A percentile compares a stretch with the other conserved stretches of the same genome.
Evolutionary conservation across 2,329 filamentous ascomycete genomes (phyloP).

Genomic region (Bipolaris gigantea): DNA sequence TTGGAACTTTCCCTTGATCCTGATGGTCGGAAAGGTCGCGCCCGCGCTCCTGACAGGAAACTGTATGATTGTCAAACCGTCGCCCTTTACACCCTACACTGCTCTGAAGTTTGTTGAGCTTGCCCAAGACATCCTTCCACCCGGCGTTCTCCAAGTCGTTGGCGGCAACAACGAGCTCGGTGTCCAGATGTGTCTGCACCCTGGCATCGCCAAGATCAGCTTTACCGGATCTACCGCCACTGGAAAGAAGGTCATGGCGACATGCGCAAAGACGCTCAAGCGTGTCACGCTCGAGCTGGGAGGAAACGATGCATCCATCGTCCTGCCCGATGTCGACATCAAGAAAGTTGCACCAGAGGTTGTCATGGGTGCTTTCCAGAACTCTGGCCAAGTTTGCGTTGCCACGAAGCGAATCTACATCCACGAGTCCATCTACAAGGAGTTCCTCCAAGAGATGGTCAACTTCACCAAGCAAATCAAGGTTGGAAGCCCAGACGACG

Average conservation of each 20-base stretch:
- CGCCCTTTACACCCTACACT: conserved; percentile 60
- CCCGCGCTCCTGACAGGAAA: conserved; percentile 62
- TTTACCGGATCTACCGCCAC: conserved; percentile 65
- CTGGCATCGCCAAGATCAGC: conserved; percentile 62
- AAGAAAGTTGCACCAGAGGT: conserved; percentile 54
- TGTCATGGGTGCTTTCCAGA: conserved; percentile 57
- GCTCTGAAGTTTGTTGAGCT: conserved; percentile 64
- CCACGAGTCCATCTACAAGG: conserved; percentile 45
- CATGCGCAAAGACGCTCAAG: conserved; percentile 61
- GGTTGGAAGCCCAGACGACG: conserved; percentile 45
- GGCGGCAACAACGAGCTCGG: conserved; percentile 64
- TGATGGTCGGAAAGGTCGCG: conserved; percentile 58
- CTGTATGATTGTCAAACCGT: conserved; percentile 60
- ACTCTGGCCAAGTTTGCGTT: conserved; percentile 56
- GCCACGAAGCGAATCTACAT: conserved; percentile 45
- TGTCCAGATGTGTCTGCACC: conserved; percentile 61
- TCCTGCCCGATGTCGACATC: conserved; percentile 61
- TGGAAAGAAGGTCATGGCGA: conserved; percentile 63
- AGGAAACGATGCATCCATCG: conserved; percentile 64
- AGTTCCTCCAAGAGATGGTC: conserved; percentile 46
- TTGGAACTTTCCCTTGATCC: conserved; percentile 58
- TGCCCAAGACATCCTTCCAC: conserved; percentile 60
- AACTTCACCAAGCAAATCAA: conserved; percentile 51
- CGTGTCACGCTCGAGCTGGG: conserved; percentile 64
- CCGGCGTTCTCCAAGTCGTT: conserved; percentile 64